These are phyloP conservation scores for Pichia sp. DNA, from an alignment of 1,139 yeast genomes.

Conservation along the genomic window DNA sequence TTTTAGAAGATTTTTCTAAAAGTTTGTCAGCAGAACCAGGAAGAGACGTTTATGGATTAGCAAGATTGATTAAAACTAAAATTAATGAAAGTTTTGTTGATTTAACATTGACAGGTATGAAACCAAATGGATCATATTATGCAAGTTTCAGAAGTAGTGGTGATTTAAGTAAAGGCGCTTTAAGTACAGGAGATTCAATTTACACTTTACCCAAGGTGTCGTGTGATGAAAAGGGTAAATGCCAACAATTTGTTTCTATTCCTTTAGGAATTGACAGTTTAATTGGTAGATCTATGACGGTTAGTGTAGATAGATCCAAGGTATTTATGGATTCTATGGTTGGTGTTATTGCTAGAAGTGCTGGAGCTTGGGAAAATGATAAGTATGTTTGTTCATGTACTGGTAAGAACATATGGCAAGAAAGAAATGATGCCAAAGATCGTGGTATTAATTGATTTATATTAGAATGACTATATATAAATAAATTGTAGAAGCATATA, in stretches of 20 bases:
- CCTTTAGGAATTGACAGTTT: conserved; percentile 52
- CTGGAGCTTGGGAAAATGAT: conserved; percentile 95
- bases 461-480: not conserved
- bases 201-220: conserved; percentile 38
- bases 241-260: conserved; percentile 61
- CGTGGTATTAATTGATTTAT: conserved; percentile 39
- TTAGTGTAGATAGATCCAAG: conserved; percentile 33
- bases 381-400: conserved; percentile 91
- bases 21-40: conserved; percentile 18
- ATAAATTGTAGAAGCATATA: not conserved
- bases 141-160: conserved; percentile 70
- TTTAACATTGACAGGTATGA: conserved; percentile 66
- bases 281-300: conserved; percentile 75
- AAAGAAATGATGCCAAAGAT: conserved; percentile 63
- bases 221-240: conserved; percentile 31
- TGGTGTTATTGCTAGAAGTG: conserved; percentile 92
- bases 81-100: conserved; percentile 55
- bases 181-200: conserved; percentile 54
- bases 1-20: conserved; percentile 63
- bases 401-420: conserved; percentile 96
- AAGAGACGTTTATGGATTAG: conserved; percentile 82
- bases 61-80: conserved; percentile 72
- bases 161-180: conserved; percentile 67
- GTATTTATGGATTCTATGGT: conserved; percentile 46
- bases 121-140: conserved; percentile 49